Conservation (phyloP, 2,329 filamentous ascomycete genomes). For the Fonsecaea pedrosoi region DNA sequence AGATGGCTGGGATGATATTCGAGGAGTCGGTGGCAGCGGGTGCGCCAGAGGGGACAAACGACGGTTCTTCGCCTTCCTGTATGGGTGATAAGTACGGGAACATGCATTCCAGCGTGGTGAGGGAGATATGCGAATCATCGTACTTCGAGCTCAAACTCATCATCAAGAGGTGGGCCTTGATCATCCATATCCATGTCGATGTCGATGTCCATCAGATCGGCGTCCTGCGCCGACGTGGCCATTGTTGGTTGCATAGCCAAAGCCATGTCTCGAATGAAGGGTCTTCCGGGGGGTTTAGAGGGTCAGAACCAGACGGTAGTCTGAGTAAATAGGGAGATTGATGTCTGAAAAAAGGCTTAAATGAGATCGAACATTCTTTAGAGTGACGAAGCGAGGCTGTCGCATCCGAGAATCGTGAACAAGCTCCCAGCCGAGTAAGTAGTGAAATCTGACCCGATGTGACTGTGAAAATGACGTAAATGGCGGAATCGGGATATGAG, state of each 20-base stretch:
- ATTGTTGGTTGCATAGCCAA: slow-evolving; percentile 33
- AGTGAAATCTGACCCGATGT: neutral
- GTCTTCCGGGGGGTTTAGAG: neutral
- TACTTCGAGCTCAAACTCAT: slow-evolving; percentile 41
- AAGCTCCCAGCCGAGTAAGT: neutral
- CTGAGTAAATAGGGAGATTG: neutral
- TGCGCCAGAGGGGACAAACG: slow-evolving; percentile 35
- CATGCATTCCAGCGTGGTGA: slow-evolving; percentile 6
- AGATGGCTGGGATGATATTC: slow-evolving; percentile 38
- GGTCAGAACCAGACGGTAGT: neutral
- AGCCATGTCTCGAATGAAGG: slow-evolving; percentile 30
- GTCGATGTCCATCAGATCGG: slow-evolving; percentile 41
- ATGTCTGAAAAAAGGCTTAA: neutral
- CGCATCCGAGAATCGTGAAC: neutral
- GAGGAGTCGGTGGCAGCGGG: slow-evolving; percentile 24
- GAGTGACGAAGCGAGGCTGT: slow-evolving; percentile 10
- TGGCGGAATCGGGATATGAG: neutral
- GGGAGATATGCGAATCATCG: slow-evolving; percentile 11
- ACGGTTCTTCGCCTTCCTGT: slow-evolving; percentile 42
- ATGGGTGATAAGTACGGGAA: slow-evolving; percentile 25
- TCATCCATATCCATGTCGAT: slow-evolving; percentile 41
- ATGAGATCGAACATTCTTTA: neutral
- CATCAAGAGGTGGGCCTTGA: slow-evolving; percentile 32
- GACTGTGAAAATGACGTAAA: neutral
- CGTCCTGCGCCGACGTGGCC: slow-evolving; percentile 30